Conservation (phyloP, 2,329 filamentous ascomycete genomes). For the Microsporum canis region DNA sequence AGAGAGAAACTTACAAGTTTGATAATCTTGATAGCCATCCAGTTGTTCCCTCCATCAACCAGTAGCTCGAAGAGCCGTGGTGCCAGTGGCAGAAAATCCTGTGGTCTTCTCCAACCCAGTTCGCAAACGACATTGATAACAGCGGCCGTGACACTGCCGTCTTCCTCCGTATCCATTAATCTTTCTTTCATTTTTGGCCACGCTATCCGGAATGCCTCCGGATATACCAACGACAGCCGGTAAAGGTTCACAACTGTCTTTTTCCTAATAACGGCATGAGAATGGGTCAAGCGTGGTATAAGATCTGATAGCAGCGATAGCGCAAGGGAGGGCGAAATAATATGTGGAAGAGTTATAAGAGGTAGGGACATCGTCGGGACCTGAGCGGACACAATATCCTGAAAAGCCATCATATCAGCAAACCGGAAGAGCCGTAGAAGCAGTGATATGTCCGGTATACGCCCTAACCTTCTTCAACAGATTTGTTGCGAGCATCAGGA, state of each 20-base stretch:
- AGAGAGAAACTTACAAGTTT: slow-evolving; percentile 57
- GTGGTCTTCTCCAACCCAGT: slow-evolving; percentile 81
- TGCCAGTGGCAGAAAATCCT: slow-evolving; percentile 85
- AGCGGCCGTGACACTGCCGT: slow-evolving; percentile 84
- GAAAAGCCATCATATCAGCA: neutral
- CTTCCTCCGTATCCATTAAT: slow-evolving; percentile 78
- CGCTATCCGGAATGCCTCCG: slow-evolving; percentile 78
- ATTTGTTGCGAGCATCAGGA: slow-evolving; percentile 95
- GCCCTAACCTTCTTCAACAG: slow-evolving; percentile 70
- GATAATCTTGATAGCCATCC: slow-evolving; percentile 99
- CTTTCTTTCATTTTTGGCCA: slow-evolving; percentile 98
- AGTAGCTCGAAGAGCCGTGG: slow-evolving; percentile 85
- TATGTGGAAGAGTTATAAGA: slow-evolving; percentile 80
- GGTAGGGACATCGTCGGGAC: slow-evolving; percentile 72
- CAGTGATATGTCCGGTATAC: neutral
- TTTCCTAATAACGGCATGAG: slow-evolving; percentile 74
- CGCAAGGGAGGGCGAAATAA: slow-evolving; percentile 84
- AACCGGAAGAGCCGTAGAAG: neutral
- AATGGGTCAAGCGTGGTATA: slow-evolving; percentile 75
- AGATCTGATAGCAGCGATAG: slow-evolving; percentile 81
- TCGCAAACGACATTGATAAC: slow-evolving; percentile 97
- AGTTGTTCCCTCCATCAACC: slow-evolving; percentile 89
- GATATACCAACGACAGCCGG: slow-evolving; percentile 86
- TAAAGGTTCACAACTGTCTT: slow-evolving; percentile 95
- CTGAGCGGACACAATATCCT: slow-evolving; percentile 54